Base-by-base conservation (phyloP, 108 stramenopile genomes). In the Cyclotella choctawhatcheeana region DNA sequence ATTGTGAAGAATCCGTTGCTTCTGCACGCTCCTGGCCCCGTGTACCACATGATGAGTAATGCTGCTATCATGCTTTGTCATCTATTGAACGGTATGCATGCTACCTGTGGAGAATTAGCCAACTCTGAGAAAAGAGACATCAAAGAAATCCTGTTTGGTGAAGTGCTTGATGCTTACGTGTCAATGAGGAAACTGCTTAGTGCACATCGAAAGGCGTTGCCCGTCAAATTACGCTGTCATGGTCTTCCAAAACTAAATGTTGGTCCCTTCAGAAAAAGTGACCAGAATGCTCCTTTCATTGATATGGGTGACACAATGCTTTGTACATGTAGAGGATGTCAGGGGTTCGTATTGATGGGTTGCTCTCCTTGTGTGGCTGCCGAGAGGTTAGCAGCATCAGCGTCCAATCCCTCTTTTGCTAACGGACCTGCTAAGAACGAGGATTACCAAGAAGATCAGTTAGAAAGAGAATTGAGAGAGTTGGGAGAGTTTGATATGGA, bases 331-430 rank as follows among this genome's bases (percentile, higher is more conserved):
- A 86, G 93, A 35, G 90, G 93, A 5, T 94, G 93, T 74, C 93
- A 94, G 68, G 93, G 93, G 14, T 94, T 94, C 74, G 93, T 94
- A 10, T 71, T 94, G 17, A 94, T 94, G 93, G 93, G 90, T 12
- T 92, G 93, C 64, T 82, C 82, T 66, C 93, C 93, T n/a, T 91
- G 90, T 75, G 90, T 94, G 12, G 91, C 93, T 0, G 93, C 93
- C 1, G 90, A 94, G 25, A 74, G 88, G 32, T 82, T 88, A n/a
- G 76, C 60, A 18, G 64, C 64, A n/a, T n/a, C n/a, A 3, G 88
- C 88, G 0, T 58, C 71, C 0, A 71, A 54, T 29, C 66, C 74
- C 18, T 51, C 78, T 30, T 73, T 64, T 24, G 84, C 76, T 3
- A 64, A 81, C 16, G 51, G 71, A 35, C 88, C 86, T 47, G 74